Evolutionary conservation across 1,284 basidiomycete genomes (phyloP), one percentile per base, ranked within the genome.

Genomic region (Ustilago crameri): DNA sequence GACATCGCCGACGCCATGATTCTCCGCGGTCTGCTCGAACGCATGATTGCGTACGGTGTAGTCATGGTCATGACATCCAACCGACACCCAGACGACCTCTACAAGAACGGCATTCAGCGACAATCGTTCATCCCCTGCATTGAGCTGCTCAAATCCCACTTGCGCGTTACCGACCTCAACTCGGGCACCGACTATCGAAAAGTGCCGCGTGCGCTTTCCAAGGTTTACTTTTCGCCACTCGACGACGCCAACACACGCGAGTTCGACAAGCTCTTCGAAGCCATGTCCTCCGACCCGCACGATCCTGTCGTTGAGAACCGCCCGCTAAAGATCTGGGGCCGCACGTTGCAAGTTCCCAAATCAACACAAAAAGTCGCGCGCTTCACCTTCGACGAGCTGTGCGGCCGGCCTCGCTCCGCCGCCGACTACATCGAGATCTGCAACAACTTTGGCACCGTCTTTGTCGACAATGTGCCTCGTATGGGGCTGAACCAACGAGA

Each of bases 1-100:
- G 95, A 98, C 84, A 98, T 98, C 74, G 95, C 93, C 18, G 95
- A 98, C 77, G 96, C 96, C 12, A 98, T 99, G 96, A 94, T 99
- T 64, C 87, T 99, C 30, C 87, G 95, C 26, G 88, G 93, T 50
- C 85, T 99, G 20, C 86, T 99, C 42, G 95, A 98, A 83, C 87
- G 88, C 24, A 85, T 98, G 74, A 86, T 94, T 51, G 90, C 90
- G 47, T 90, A 91, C 74, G 96, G 96, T 8, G 94, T 98, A 3
- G 90, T 98, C 23, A 92, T 90, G 77, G 90, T 99, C 45, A 92
- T 97, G 87, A 99, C 96, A 0, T 97, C 93, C 51, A 99, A 99
- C 84, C 95, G 96, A 57, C 93, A 96, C 83, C 96, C 96, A 3
- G 91, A 96, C 81, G 93, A 98, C 42, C 87, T 99, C 0, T 99